Evolutionary conservation across 192 early-diverging fungal genomes (phyloP).

Genomic region (Umbelopsis ramanniana): DNA sequence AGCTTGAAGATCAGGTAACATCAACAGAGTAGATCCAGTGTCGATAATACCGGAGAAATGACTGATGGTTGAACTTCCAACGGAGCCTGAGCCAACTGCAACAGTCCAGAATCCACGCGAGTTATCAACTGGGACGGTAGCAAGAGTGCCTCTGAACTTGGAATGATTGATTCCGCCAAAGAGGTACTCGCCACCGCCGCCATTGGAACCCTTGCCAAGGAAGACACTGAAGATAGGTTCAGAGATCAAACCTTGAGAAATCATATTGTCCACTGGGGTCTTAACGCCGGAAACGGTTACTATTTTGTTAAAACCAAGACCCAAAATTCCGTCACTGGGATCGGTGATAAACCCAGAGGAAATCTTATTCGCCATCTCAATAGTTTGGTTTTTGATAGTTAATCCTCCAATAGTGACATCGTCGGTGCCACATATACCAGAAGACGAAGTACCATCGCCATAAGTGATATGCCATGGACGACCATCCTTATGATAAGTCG

Average conservation of each 20-base stretch:
- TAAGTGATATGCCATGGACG: slow-evolving; percentile 57
- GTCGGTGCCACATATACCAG: slow-evolving; percentile 46
- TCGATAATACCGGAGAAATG: slow-evolving; percentile 54
- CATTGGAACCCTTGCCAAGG: slow-evolving; percentile 44
- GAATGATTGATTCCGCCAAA: slow-evolving; percentile 45
- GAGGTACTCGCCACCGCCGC: slow-evolving; percentile 46
- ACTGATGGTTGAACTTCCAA: neutral
- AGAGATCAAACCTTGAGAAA: slow-evolving; percentile 50
- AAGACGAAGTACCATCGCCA: slow-evolving; percentile 56
- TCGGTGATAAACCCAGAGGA: slow-evolving; percentile 59
- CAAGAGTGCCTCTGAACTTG: slow-evolving; percentile 39
- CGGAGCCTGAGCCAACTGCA: slow-evolving; percentile 23
- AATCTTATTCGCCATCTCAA: slow-evolving; percentile 61
- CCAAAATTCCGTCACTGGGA: slow-evolving; percentile 62
- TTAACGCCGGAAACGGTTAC: slow-evolving; percentile 40
- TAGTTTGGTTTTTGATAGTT: slow-evolving; percentile 58
- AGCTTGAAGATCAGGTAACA: slow-evolving; percentile 60
- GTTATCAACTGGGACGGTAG: slow-evolving; percentile 40
- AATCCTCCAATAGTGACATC: slow-evolving; percentile 60
- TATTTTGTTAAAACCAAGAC: slow-evolving; percentile 56
- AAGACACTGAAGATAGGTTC: slow-evolving; percentile 66
- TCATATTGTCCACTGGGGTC: slow-evolving; percentile 58
- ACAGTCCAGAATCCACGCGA: slow-evolving; percentile 16
- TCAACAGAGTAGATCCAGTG: slow-evolving; percentile 68
- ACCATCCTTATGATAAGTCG: slow-evolving; percentile 56